These are phyloP conservation scores for Globisporangium polare DNA, from an alignment of 352 stramenopile species.

Conservation along the genomic window DNA sequence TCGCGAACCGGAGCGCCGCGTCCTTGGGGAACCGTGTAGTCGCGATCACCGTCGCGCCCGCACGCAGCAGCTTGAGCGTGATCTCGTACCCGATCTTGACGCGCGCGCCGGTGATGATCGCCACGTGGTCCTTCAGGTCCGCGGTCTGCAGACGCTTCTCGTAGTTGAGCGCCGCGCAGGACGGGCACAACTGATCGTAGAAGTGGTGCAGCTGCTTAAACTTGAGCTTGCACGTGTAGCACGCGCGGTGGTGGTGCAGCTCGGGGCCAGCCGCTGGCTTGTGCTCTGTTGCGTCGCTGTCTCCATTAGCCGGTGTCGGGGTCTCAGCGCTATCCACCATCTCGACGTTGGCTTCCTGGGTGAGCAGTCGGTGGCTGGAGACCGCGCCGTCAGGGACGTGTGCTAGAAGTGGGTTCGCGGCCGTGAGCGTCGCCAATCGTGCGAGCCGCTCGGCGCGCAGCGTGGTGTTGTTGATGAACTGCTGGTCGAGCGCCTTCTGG, in stretches of 20 bases:
- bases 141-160: slow-evolving; percentile 89
- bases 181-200: slow-evolving; percentile 92
- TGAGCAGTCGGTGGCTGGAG: slow-evolving; percentile 11
- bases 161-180: slow-evolving; percentile 92
- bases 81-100: slow-evolving; percentile 97
- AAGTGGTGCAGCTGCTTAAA: slow-evolving; percentile 94
- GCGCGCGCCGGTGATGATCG: slow-evolving; percentile 90
- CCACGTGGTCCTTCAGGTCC: slow-evolving; percentile 73
- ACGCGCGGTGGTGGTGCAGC: slow-evolving; percentile 89
- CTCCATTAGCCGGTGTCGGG: not conserved
- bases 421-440: slow-evolving; percentile 46
- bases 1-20: slow-evolving; percentile 80
- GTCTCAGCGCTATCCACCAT: not conserved
- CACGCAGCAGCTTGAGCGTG: slow-evolving; percentile 90
- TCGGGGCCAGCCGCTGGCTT: slow-evolving; percentile 1
- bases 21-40: slow-evolving; percentile 94
- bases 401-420: slow-evolving; percentile 50
- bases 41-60: slow-evolving; percentile 83
- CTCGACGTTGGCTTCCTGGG: slow-evolving; percentile 10
- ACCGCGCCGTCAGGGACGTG: slow-evolving; percentile 59
- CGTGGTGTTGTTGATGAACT: slow-evolving; percentile 81
- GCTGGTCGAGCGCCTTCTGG: slow-evolving; percentile 65
- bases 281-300: not conserved
- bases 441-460: slow-evolving; percentile 61
- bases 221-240: slow-evolving; percentile 93